Conservation (phyloP, 1,139 yeast genomes). For the Pichia sp. region DNA sequence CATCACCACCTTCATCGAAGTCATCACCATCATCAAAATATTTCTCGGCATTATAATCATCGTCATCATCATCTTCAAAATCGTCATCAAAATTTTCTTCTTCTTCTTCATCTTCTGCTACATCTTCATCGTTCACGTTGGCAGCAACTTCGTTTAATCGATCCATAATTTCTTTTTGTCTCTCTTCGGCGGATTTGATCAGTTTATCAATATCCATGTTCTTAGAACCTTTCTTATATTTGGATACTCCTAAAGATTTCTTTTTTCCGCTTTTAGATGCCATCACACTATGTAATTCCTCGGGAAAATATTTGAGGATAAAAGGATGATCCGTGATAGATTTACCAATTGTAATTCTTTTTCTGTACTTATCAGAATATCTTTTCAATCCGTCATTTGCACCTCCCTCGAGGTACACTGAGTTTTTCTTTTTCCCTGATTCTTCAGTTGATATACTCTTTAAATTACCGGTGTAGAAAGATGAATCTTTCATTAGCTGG, state of each 20-base stretch:
- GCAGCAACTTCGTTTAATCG: constrained; percentile 51
- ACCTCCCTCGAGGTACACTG: constrained; percentile 28
- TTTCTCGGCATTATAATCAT: constrained; percentile 72
- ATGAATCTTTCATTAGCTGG: constrained; percentile 58
- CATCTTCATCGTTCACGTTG: constrained; percentile 28
- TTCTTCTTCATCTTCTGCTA: constrained; percentile 38
- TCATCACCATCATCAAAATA: constrained; percentile 52
- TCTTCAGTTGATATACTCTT: constrained; percentile 21
- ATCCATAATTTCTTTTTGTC: constrained; percentile 43
- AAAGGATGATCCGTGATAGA: constrained; percentile 83
- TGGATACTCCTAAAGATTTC: constrained; percentile 42
- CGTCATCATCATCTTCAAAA: constrained; percentile 71
- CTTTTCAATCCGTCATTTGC: constrained; percentile 57
- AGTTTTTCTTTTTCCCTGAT: constrained; percentile 5
- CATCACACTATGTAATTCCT: constrained; percentile 58
- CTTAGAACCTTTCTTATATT: constrained; percentile 33
- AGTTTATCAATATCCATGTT: constrained; percentile 30
- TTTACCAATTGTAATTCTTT: constrained; percentile 65
- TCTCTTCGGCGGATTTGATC: constrained; percentile 23
- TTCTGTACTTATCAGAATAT: constrained; percentile 66
- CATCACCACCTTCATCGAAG: constrained; percentile 47
- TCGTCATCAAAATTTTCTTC: constrained; percentile 70
- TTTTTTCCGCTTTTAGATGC: constrained; percentile 35
- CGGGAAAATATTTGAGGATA: constrained; percentile 63
- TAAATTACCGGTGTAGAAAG: constrained; percentile 62